A percentile compares a stretch with the other conserved stretches of the same genome.
phyloP scores from a whole-genome alignment of 805 yeast genomes.

The Metschnikowia anglica region DNA sequence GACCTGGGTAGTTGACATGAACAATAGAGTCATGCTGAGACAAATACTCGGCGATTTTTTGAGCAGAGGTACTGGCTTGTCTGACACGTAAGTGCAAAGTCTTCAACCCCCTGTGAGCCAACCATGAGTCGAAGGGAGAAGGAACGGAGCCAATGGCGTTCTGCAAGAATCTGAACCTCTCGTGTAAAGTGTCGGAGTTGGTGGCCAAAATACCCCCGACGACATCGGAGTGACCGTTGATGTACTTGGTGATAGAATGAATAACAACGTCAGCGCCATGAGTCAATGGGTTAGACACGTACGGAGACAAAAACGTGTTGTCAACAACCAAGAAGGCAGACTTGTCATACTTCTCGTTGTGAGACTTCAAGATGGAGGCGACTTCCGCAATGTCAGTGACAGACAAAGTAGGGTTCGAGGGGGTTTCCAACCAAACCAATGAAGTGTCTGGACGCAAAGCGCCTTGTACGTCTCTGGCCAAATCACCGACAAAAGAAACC shows the following conservation, averaged over 20 bases:
- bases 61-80: slow-evolving; percentile 67
- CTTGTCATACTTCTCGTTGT: slow-evolving; percentile 46
- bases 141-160: slow-evolving; percentile 89
- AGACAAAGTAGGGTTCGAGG: slow-evolving; percentile 83
- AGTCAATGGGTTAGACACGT: slow-evolving; percentile 77
- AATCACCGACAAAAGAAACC: slow-evolving; percentile 63
- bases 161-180: slow-evolving; percentile 71
- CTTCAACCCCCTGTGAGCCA: slow-evolving; percentile 88
- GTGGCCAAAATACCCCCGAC: slow-evolving; percentile 83
- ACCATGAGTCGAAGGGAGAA: slow-evolving; percentile 89
- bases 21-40: slow-evolving; percentile 49
- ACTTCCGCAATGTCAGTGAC: slow-evolving; percentile 73
- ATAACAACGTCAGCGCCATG: slow-evolving; percentile 86
- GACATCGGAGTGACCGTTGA: slow-evolving; percentile 91
- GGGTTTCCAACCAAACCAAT: slow-evolving; percentile 85
- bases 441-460: slow-evolving; percentile 62
- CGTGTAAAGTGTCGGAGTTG: slow-evolving; percentile 58
- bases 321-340: slow-evolving; percentile 71
- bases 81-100: slow-evolving; percentile 78
- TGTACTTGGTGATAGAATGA: slow-evolving; percentile 87
- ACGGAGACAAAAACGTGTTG: slow-evolving; percentile 87
- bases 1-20: slow-evolving; percentile 82
- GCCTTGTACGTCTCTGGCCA: slow-evolving; percentile 56
- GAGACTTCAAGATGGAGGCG: slow-evolving; percentile 49
- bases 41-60: slow-evolving; percentile 66